Evolutionary conservation across 2,329 filamentous ascomycete species (phyloP), one percentile per base, ranked within the genome.

Genomic region (Aureobasidium namibiae): DNA sequence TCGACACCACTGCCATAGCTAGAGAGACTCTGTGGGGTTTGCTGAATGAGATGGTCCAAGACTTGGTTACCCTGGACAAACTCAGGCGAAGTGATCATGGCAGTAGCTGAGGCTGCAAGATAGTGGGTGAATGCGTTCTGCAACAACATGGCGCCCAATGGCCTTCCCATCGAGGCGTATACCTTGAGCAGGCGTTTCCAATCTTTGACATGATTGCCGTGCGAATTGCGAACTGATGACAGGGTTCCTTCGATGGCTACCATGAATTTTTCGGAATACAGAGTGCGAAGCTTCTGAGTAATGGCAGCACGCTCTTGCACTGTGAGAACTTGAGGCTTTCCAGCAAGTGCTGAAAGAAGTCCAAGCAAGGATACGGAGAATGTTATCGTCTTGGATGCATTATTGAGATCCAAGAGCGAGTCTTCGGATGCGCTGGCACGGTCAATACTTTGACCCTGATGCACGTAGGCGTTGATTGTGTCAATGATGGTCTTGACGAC

Each of bases 91-190:
- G 83, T 80, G 18, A 90, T 79, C 61, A 92, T 77, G 29, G 92
- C 80, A 14, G 89, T 89, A 1, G 89, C 90, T 57, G 84, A 87
- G 1, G 90, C 84, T 34, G 91, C 86, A 13, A 96, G 79, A 33
- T 97, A 82, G 72, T 85, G 86, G 80, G 95, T 90, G 70, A 95
- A 95, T 63, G 87, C 91, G 67, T 90, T 85, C 70, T 96, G 91
- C 23, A 99, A 75, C 6, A 97, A 80, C 87, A 96, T 94, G 13
- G 92, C 90, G 10, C 94, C 91, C 44, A 99, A 76, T 0, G 95
- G 92, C 21, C 90, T 83, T 10, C 89, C 89, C 61, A 84, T 81
- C 16, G 85, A 82, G 29, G 89, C 85, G 74, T 97, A 99, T 62
- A 92, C 88, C 45, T 87, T 88, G 60, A 90, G 76, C 72, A 90